Conservation (phyloP, 2,329 filamentous ascomycete species). For the Aphanoascus verrucosus region DNA sequence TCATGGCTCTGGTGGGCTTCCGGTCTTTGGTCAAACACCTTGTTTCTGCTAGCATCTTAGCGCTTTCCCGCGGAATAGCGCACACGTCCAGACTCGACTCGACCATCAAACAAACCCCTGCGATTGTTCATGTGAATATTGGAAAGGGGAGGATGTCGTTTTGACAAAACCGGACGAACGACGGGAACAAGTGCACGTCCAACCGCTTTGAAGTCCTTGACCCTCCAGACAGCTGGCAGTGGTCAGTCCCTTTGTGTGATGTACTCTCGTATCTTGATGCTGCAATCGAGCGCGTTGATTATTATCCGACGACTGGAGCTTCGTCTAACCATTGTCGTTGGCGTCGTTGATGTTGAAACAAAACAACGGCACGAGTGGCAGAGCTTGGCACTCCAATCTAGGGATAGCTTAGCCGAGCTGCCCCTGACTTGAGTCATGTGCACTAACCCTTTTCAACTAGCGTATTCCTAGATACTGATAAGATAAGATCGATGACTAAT, state of each 20-base stretch:
- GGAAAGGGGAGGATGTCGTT: not conserved
- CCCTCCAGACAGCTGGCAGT: too few relatives aligned
- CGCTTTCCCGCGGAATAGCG: not conserved
- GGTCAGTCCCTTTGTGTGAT: too few relatives aligned
- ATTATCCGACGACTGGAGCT: too few relatives aligned
- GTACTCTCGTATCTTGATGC: too few relatives aligned
- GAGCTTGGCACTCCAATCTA: too few relatives aligned
- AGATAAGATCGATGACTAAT: constrained; percentile 7
- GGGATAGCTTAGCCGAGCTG: too few relatives aligned
- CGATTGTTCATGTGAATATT: constrained; percentile 5
- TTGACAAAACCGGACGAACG: not conserved
- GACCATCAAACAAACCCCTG: constrained; percentile 2
- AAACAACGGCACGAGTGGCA: not conserved
- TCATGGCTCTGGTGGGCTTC: not conserved
- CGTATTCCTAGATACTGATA: not conserved
- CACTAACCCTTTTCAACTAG: not conserved
- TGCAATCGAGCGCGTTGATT: too few relatives aligned
- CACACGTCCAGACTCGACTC: not conserved
- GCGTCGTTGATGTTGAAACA: too few relatives aligned
- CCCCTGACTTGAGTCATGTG: not conserved
- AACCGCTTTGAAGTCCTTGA: too few relatives aligned
- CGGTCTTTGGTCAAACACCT: not conserved
- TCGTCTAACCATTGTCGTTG: too few relatives aligned
- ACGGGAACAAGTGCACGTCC: too few relatives aligned
- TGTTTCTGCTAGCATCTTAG: constrained; percentile 7